Evolutionary conservation across 2,329 filamentous ascomycete genomes (phyloP), one percentile per base, ranked within the genome.

Genomic region (Gyromitra esculenta): DNA sequence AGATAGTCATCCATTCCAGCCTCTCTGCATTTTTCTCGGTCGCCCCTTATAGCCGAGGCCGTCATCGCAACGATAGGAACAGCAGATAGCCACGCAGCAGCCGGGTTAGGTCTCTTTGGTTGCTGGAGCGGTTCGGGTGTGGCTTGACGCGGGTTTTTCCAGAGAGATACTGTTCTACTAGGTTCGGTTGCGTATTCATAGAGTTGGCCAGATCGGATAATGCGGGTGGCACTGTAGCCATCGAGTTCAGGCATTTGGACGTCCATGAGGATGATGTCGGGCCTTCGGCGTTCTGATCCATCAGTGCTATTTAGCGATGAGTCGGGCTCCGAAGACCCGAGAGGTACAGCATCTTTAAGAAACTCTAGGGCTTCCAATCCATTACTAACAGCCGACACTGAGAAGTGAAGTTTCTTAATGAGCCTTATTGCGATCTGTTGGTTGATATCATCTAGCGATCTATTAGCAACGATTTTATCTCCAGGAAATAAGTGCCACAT

Each of bases 11-110:
- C 91, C 91, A 93, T 93, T 41, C 91, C 91, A 7, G 91, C 90
- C 77, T 87, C 87, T 76, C 88, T 87, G 81, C 91, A 93, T 81
- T 92, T 93, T 81, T 93, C 91, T 63, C 87, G 86, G 80, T 94
- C 91, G 3, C 91, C 91, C 81, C 92, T 90, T 52, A 93, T 93
- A 0, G 91, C 91, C 2, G 89, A 92, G 3, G 91, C 92, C 0
- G 91, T 94, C 90, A 94, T 92, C n/a, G 91, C 91, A 48, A 94
- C 89, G 65, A 94, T 92, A 0, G 91, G 91, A 4, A 92, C 89
- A 56, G 89, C 85, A 70, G 87, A 60, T 5, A 81, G 59, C 63
- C 78, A 79, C 37, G 75, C 75, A 2, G 85, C 48, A 2, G 89
- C 85, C 67, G 88, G 87, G 50, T 57, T 73, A 1, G 64, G 62